Percentiles rank a stretch among this genome's conserved stretches.
These are phyloP conservation scores for Ascochyta pisi DNA, from an alignment of 2,329 filamentous ascomycete genomes.

Conservation along the genomic window DNA sequence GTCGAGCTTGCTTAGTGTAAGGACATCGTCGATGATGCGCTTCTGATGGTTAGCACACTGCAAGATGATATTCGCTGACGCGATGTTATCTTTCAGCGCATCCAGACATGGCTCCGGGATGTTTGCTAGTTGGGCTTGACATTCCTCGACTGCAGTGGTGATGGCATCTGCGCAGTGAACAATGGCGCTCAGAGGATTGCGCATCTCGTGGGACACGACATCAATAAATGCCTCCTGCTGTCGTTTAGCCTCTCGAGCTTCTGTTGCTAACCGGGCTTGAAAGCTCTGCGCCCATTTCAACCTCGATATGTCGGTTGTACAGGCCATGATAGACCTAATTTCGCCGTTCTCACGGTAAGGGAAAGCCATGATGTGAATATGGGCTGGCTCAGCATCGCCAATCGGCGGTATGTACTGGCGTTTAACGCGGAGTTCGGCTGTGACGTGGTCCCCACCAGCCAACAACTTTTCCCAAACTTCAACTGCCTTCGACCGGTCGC, in stretches of 20 bases:
- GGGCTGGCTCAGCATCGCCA: conserved; percentile 40
- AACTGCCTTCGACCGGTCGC: conserved; percentile 34
- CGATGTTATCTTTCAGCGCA: conserved; percentile 38
- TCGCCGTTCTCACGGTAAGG: conserved; percentile 41
- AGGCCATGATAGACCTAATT: conserved; percentile 47
- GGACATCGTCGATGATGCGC: conserved; percentile 57
- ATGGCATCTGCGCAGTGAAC: conserved; percentile 55
- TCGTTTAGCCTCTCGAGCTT: conserved; percentile 49
- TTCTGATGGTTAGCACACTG: conserved; percentile 57
- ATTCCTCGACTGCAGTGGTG: conserved; percentile 44
- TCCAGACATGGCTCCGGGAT: conserved; percentile 36
- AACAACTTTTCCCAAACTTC: conserved; percentile 35
- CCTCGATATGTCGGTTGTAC: conserved; percentile 48
- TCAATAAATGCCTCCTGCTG: conserved; percentile 52
- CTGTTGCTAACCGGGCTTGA: conserved; percentile 46
- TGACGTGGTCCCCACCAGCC: conserved; percentile 35
- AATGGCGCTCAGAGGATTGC: conserved; percentile 54
- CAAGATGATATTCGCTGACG: conserved; percentile 53
- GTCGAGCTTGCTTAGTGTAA: conserved; percentile 56
- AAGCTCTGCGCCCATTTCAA: conserved; percentile 50
- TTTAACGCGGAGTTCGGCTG: conserved; percentile 39
- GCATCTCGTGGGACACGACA: conserved; percentile 54
- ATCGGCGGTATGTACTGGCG: conserved; percentile 40
- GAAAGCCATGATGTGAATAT: conserved; percentile 45
- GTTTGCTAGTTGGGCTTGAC: conserved; percentile 25